phyloP scores from a whole-genome alignment of 306 rosid species.

The Fragaria iinumae region DNA sequence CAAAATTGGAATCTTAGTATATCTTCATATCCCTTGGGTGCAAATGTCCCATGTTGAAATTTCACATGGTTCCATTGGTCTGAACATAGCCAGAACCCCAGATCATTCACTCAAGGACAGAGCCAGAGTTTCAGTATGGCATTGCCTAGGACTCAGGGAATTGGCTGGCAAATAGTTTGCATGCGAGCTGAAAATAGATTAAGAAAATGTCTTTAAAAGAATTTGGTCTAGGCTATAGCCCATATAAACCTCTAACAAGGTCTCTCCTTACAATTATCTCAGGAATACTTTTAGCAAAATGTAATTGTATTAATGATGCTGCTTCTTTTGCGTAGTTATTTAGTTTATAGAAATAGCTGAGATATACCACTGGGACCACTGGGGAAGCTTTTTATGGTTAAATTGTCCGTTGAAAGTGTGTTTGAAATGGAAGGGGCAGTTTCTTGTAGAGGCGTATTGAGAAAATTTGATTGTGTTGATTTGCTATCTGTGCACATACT shows the following conservation, averaged over 20 bases:
- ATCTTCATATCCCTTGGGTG: background rate
- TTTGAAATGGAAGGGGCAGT: background rate
- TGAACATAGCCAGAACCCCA: background rate
- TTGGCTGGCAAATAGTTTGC: background rate
- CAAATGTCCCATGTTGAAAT: background rate
- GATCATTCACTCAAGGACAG: background rate
- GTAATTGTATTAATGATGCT: background rate
- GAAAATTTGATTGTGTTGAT: background rate
- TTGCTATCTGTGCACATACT: slow-evolving; percentile 2
- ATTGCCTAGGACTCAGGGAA: background rate
- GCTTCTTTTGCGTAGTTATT: background rate
- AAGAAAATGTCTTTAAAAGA: background rate
- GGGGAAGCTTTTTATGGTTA: background rate
- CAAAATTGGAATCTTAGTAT: background rate
- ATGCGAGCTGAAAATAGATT: background rate
- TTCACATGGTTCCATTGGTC: background rate
- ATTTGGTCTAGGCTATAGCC: background rate
- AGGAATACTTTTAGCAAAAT: background rate
- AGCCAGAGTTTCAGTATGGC: background rate
- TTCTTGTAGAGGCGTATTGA: background rate
- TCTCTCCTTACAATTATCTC: background rate
- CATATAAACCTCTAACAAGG: background rate
- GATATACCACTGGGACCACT: background rate
- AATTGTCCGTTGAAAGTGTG: background rate
- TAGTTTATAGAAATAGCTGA: background rate